A percentile compares a stretch with the other conserved stretches of the same genome.
phyloP scores from a whole-genome alignment of 2,329 filamentous ascomycete species.

The Cladosporium sp. region DNA sequence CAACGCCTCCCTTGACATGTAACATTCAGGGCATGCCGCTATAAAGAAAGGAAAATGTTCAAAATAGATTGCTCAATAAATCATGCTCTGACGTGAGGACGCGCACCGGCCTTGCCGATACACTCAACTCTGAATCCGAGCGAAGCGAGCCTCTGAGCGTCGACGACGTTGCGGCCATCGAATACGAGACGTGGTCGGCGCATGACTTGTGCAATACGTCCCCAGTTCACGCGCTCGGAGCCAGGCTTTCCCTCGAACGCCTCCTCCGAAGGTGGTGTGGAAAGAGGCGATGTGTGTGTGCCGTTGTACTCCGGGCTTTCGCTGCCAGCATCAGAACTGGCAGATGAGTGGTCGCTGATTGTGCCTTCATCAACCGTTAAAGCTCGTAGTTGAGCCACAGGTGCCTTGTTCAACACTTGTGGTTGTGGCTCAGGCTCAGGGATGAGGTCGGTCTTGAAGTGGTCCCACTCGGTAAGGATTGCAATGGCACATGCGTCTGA shows the following conservation, averaged over 20 bases:
- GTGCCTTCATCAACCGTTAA: conserved; percentile 22
- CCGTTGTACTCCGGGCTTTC: conserved; percentile 14
- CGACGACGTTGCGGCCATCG: conserved; percentile 37
- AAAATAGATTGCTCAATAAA: not conserved
- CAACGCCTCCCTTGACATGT: not conserved
- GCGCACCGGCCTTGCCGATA: conserved; percentile 18
- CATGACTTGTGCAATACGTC: conserved; percentile 32
- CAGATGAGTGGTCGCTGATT: conserved; percentile 18
- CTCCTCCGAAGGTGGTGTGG: conserved; percentile 22
- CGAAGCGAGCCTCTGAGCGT: conserved; percentile 30
- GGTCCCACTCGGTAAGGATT: conserved; percentile 37
- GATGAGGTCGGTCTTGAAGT: conserved; percentile 32
- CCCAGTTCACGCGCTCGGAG: conserved; percentile 27
- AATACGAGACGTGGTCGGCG: conserved; percentile 36
- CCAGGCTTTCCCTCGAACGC: conserved; percentile 18
- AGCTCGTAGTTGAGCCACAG: conserved; percentile 1
- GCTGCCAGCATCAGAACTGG: conserved; percentile 17
- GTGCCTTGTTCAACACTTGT: not conserved
- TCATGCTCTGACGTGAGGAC: conserved; percentile 9
- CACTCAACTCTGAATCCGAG: conserved; percentile 37
- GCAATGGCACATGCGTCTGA: conserved; percentile 35
- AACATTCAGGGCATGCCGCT: conserved; percentile 2
- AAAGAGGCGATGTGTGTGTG: conserved; percentile 22
- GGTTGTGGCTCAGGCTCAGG: conserved; percentile 10
- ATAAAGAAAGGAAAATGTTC: not conserved